Percentiles rank a stretch among this genome's conserved stretches.
These are phyloP conservation scores for Xylaria sp. DNA, from an alignment of 495 filamentous ascomycete species.

Conservation along the genomic window DNA sequence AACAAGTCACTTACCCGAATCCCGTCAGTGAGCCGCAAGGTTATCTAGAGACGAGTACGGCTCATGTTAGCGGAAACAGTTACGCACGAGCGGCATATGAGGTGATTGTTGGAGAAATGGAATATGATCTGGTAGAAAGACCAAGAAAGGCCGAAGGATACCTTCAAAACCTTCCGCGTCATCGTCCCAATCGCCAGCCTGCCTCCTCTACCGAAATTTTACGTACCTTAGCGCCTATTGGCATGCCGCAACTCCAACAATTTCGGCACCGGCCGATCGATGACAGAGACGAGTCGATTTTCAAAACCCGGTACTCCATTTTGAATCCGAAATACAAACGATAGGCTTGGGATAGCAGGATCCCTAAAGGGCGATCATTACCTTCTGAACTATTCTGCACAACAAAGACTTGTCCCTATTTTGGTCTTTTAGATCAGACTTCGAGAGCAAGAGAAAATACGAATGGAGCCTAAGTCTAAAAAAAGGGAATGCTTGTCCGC, in stretches of 20 bases:
- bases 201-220: not conserved
- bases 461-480: not conserved
- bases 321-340: not conserved
- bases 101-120: not conserved
- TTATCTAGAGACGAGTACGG: not conserved
- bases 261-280: not conserved
- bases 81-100: not conserved
- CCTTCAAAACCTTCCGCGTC: not conserved
- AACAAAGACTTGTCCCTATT: not conserved
- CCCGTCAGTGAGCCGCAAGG: not conserved
- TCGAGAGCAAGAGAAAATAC: not conserved
- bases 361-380: not conserved
- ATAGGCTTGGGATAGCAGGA: not conserved
- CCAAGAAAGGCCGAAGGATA: not conserved
- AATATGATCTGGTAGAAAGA: not conserved
- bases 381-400: not conserved
- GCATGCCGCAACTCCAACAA: not conserved
- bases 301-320: not conserved
- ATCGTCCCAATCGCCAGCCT: not conserved
- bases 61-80: not conserved
- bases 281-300: not conserved
- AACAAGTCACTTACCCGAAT: not conserved
- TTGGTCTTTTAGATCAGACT: not conserved
- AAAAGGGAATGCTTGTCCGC: not conserved
- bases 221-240: not conserved